Evolutionary conservation across 1,139 yeast genomes (phyloP), one percentile per base, ranked within the genome.

Genomic region (Geotrichum phurueaensis): DNA sequence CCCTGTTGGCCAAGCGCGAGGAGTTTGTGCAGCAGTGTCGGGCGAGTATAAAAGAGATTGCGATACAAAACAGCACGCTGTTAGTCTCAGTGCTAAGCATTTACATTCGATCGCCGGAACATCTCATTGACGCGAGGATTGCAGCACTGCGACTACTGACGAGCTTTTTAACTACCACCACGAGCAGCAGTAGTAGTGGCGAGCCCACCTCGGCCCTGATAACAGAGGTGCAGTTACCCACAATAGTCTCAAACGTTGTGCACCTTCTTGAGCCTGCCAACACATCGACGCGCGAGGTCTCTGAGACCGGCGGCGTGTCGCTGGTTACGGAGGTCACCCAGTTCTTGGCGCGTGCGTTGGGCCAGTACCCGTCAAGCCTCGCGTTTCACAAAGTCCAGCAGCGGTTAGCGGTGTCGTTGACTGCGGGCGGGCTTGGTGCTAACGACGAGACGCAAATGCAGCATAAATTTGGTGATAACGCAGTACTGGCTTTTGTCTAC

Each of bases 301-400:
- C 69, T 3, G 63, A 65, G 5, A 47, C 56, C 1, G 65, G 66
- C 1, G 62, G 64, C 10, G 66, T 66, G 10, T 68, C 71, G 18
- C 63, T 69, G 27, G 60, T 65, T 15, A 60, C 68, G 12, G 72
- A 69, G 36, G 66, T 67, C 1, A 68, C 70, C 1, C 65, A 62
- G 48, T 68, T 67, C 51, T 57, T 69, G 51, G 60, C 69, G 1
- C 54, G 59, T 9, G 65, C 67, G 2, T 58, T 68, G 63, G 50
- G 57, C 15, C 54, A 57, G 52, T 66, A 64, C 54, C 68, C 70
- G 2, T 65, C 65, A 23, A 55, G 61, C 23, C 61, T 68, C 33
- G 65, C 68, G 23, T 69, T 69, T 59, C 70, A 69, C 60, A 69
- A 68, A 58, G 62, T 60, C 13, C 70, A 67, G 55, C 72, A 69